These are phyloP conservation scores for Keithomyces neogunnii DNA, from an alignment of 2,329 filamentous ascomycete species.

Conservation along the genomic window DNA sequence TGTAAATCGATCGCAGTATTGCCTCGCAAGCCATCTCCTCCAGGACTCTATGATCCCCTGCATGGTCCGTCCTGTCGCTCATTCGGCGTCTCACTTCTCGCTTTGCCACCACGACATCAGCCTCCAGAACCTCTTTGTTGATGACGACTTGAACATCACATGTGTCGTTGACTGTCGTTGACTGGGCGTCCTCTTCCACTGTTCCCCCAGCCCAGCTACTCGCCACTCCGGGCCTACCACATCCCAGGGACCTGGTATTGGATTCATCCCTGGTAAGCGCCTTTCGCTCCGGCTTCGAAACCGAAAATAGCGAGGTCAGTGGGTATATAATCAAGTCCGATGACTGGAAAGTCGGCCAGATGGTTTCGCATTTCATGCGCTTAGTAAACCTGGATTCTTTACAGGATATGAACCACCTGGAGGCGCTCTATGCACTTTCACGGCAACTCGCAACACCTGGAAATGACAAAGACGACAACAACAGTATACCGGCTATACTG, in stretches of 20 bases:
- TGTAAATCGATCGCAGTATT: constrained; percentile 11
- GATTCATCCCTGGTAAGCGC: constrained; percentile 8
- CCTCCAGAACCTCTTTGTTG: constrained; percentile 17
- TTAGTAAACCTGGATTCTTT: constrained; percentile 10
- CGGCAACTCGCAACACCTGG: constrained; percentile 4
- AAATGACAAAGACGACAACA: constrained; percentile 7
- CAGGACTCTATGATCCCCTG: background rate
- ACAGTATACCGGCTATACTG: constrained; percentile 8
- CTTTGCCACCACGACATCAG: constrained; percentile 18
- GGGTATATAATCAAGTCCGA: constrained; percentile 6
- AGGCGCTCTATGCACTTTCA: constrained; percentile 8
- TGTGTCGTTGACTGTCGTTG: constrained; percentile 18
- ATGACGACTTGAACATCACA: constrained; percentile 19
- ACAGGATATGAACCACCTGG: constrained; percentile 10
- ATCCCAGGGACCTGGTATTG: constrained; percentile 9
- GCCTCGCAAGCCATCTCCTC: constrained; percentile 9
- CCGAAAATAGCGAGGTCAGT: constrained; percentile 6
- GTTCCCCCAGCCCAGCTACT: constrained; percentile 7
- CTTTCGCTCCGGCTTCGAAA: constrained; percentile 10
- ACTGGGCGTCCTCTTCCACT: constrained; percentile 13
- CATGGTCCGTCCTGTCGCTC: constrained; percentile 8
- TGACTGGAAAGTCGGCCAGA: constrained; percentile 9
- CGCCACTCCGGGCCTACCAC: constrained; percentile 9
- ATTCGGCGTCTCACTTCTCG: constrained; percentile 10
- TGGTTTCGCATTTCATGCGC: constrained; percentile 10